Base-by-base conservation (phyloP, 495 filamentous ascomycete genomes). In the Cercophora newfieldiana region DNA sequence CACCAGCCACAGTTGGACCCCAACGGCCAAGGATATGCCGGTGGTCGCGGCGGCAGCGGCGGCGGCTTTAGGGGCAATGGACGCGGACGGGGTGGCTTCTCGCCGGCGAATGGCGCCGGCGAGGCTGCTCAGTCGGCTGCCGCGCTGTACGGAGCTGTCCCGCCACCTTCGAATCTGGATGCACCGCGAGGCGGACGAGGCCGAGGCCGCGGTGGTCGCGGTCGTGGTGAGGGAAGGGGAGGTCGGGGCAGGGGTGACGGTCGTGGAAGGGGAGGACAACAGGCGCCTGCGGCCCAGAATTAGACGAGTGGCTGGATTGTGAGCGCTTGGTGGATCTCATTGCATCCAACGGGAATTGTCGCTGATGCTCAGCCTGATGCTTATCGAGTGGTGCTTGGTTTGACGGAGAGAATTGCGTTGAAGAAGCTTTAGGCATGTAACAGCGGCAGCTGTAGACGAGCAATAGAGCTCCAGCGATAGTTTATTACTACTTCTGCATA, bases 151-250 rank as follows among this genome's bases (percentile, higher is more conserved):
- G 81, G 82, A 33, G 86, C 86, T 59, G 91, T 94, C 8, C 93
- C 95, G 3, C 95, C 95, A 5, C 94, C 94, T 0, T 75, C 90
- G 28, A 85, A 67, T 37, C 68, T 95, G 31, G 86, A 93, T 66
- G 58, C 75, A 16, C 75, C 78, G 7, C 79, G 87, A 25, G 80
- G 70, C 28, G 65, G 66, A 1, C 62, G 71, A 48, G 73, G 75
- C 24, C 72, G 79, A n/a, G 63, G 63, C 59, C 64, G 71, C 26
- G 62, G 66, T 44, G 66, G 72, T 26, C 66, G 72, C 18, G 75
- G 71, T 14, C 62, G 64, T 56, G 67, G 66, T 19, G 66, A 71
- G n/a, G 69, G 61, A 30, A 49, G 68, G 21, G 70, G 69, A 19
- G 33, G 67, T 6, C 67, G 66, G 44, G 62, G 48, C 21, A 28